Base-by-base conservation (phyloP, 73 alveolate genomes). In the Paramecium sexaurelia region DNA sequence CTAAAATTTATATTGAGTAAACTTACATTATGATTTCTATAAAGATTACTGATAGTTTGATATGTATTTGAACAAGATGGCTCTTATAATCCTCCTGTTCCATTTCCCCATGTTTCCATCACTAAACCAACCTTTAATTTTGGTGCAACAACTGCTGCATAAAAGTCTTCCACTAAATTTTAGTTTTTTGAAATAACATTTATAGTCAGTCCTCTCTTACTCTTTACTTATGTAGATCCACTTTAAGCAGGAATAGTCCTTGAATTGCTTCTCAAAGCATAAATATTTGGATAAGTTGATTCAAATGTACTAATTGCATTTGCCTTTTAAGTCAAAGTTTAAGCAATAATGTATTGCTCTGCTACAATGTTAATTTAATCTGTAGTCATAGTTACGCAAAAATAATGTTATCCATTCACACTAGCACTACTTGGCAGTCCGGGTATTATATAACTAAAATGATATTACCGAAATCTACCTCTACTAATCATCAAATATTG, bases 61-160 rank as follows among this genome's bases (percentile, higher is more conserved):
- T 68, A 75, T 6, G 82, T 41, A 29, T 17, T 33, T 37, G 91
- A 8, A 13, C 89, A 55, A 3, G 29, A 26, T 20, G 85, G 47
- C 15, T 56, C 85, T 3, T 66, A 43, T 20, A 82, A 37, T 1
- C 87, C 91, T 26, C 87, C 94, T 43, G 68, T 24, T 32, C 91
- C 91, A 66, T 55, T 68, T 10, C 94, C 94, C 94, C 94, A 88
- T 19, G 91, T 88, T 68, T 88, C 94, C 45, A 88, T 84, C 0
- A 69, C 45, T 37, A 88, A 40, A 26, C 66, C 73, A 10, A 71
- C 73, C 29, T 88, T 68, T 11, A 88, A 41, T 1, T 26, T 15
- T 11, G 94, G 68, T 43, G 94, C 91, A 26, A 56, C 90, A 19
- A 88, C 20, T 1, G 55, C 17, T 5, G 85, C 94, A 69, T 88